These are phyloP conservation scores for Chalciporus piperatus DNA, from an alignment of 768 basidiomycete genomes.

Conservation along the genomic window DNA sequence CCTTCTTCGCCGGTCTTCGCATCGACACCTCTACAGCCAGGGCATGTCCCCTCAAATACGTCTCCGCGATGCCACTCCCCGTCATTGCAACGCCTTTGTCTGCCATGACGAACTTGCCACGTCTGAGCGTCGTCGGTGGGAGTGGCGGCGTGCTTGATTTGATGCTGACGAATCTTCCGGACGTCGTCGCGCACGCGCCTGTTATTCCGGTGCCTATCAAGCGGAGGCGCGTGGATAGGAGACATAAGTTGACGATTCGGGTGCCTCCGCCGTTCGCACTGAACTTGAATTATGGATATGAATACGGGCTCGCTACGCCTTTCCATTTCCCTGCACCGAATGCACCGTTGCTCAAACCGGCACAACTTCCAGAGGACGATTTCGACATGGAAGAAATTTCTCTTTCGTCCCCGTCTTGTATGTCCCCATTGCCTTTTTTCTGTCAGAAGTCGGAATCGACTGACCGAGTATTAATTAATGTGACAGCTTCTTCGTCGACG, in stretches of 20 bases:
- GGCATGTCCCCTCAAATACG: slow-evolving; percentile 35
- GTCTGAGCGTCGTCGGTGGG: background rate
- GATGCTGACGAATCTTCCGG: slow-evolving; percentile 5
- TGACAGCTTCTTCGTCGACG: slow-evolving; percentile 6
- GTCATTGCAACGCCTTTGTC: slow-evolving; percentile 18
- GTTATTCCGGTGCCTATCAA: background rate
- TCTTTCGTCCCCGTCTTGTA: slow-evolving; percentile 15
- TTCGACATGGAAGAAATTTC: slow-evolving; percentile 16
- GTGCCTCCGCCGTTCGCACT: background rate
- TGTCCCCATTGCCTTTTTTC: background rate
- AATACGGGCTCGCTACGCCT: background rate
- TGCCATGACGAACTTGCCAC: background rate
- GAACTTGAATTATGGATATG: slow-evolving; percentile 1
- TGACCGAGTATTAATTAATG: too few species aligned
- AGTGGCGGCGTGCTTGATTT: background rate
- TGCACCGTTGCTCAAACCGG: slow-evolving; percentile 26
- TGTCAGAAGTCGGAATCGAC: background rate
- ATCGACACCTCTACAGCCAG: slow-evolving; percentile 44
- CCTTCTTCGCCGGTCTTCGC: slow-evolving; percentile 40
- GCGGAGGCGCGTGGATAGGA: background rate
- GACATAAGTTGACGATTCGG: slow-evolving; percentile 2
- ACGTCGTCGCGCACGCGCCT: background rate
- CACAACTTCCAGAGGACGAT: slow-evolving; percentile 25
- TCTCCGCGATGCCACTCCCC: slow-evolving; percentile 41
- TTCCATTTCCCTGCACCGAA: slow-evolving; percentile 14